Evolutionary conservation across 2,329 filamentous ascomycete species (phyloP), one percentile per base, ranked within the genome.

Genomic region (Coniochaeta ligniaria): DNA sequence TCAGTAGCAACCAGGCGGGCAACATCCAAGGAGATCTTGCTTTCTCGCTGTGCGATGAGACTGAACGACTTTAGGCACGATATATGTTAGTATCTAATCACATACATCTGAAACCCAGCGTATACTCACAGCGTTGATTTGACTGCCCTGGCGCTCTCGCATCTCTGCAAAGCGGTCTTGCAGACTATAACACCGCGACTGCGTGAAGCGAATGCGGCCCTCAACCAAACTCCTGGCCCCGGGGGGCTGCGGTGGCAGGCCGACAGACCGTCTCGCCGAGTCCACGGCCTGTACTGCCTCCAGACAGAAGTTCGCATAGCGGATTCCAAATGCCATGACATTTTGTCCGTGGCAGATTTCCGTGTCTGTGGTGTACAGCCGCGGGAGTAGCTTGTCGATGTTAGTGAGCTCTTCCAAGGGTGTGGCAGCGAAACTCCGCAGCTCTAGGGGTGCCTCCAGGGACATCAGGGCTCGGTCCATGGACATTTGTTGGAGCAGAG

Each of bases 101-200:
- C 4, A 31, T 35, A 36, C 4, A 26, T n/a, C 3, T 6, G 9
- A n/a, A 4, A 9, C 38, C 16, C 3, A n/a, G 38, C 16, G 5
- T n/a, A 9, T 11, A 35, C 54, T 57, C n/a, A 57, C 54, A 8
- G 54, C 54, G 54, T 57, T 57, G 54, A 57, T 57, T n/a, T 57
- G 54, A 36, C 54, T 38, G 16, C 54, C 2, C 2, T 57, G 54
- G 3, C 54, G 54, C n/a, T 57, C 31, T 9, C n/a, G 33, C 4
- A 57, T 22, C 31, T 57, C 54, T 3, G 28, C 33, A 24, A 57
- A 57, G 16, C 54, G 28, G 12, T 57, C 54, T n/a, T 38, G 28
- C 33, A 57, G n/a, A 16, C 24, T 8, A 22, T 8, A 24, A 16
- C 54, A 57, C 4, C 54, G 28, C 17, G 54, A 57, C 35, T 35